A percentile compares a stretch with the other conserved stretches of the same genome.
Evolutionary conservation across 805 yeast species (phyloP).

Genomic region (Phaffomyces opuntiae): DNA sequence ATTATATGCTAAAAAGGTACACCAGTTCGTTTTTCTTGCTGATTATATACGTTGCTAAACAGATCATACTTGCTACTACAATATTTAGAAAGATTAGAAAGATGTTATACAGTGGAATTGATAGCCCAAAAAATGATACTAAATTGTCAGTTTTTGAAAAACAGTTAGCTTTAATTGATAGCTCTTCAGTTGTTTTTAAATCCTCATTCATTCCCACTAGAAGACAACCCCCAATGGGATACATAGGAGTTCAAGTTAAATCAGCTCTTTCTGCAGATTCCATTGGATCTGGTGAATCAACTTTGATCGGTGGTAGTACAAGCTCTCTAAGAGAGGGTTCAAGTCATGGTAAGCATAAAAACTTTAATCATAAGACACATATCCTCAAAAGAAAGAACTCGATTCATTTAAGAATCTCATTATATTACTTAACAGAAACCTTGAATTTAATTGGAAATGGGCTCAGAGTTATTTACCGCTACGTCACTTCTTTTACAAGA

Average conservation of each 20-base stretch:
- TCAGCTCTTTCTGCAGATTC: constrained; percentile 1
- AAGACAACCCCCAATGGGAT: not conserved
- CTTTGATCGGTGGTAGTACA: constrained; percentile 3
- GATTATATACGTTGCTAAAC: too few species aligned
- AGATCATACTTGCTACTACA: not conserved
- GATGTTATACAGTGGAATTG: too few species aligned
- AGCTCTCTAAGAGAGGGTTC: not conserved
- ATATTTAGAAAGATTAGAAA: not conserved
- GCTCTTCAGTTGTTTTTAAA: constrained; percentile 2
- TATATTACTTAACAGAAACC: not conserved
- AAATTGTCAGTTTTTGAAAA: constrained; percentile 19
- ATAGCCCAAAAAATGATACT: not conserved
- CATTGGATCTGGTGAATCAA: constrained; percentile 5
- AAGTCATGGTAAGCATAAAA: not conserved
- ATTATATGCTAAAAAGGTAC: too few species aligned
- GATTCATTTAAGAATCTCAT: constrained; percentile 6
- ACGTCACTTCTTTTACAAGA: not conserved
- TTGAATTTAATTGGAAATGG: not conserved
- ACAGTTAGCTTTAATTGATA: constrained; percentile 13
- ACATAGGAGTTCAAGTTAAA: not conserved
- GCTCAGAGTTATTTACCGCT: not conserved
- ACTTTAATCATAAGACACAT: not conserved
- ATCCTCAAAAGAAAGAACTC: constrained; percentile 1
- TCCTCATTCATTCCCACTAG: not conserved
- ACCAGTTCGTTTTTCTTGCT: too few species aligned